Percentiles rank a stretch among this genome's conserved stretches.
Evolutionary conservation across 2,329 filamentous ascomycete genomes (phyloP).

Genomic region (Fusarium burgessii): DNA sequence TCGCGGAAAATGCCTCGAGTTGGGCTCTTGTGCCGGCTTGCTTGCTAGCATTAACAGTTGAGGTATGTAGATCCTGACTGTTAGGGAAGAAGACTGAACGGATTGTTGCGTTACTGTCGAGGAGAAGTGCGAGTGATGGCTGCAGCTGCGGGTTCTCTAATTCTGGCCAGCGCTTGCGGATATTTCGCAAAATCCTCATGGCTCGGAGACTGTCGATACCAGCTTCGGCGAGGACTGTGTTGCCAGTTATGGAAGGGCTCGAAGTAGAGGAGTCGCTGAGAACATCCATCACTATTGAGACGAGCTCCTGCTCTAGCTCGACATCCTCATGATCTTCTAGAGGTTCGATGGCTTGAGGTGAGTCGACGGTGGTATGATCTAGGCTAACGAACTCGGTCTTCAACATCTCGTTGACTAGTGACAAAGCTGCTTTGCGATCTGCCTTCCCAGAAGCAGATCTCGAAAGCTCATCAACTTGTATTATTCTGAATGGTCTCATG

Average conservation of each 20-base stretch:
- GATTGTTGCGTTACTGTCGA: neutral
- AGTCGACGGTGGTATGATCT: fast-evolving
- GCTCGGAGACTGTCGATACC: constrained; percentile 25
- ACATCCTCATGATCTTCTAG: neutral
- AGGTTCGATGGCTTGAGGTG: fast-evolving
- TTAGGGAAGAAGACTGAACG: constrained; percentile 14
- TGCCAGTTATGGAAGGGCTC: neutral
- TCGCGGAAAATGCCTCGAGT: neutral
- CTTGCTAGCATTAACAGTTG: fast-evolving
- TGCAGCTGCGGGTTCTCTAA: neutral
- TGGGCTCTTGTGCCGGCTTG: neutral
- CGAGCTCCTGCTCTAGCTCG: neutral
- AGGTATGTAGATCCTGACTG: fast-evolving
- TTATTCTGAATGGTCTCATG: constrained; percentile 24
- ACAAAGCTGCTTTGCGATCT: constrained; percentile 8
- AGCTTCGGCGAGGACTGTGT: neutral
- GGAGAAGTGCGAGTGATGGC: constrained; percentile 8
- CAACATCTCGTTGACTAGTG: neutral
- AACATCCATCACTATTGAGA: neutral
- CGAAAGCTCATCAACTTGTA: neutral
- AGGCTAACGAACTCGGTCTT: fast-evolving
- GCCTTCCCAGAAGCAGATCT: constrained; percentile 20
- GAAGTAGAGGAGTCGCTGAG: neutral
- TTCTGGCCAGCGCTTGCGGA: constrained; percentile 1
- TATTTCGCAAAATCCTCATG: constrained; percentile 23